Base-by-base conservation (phyloP, 345 rosid species). In the Populus tremula region DNA sequence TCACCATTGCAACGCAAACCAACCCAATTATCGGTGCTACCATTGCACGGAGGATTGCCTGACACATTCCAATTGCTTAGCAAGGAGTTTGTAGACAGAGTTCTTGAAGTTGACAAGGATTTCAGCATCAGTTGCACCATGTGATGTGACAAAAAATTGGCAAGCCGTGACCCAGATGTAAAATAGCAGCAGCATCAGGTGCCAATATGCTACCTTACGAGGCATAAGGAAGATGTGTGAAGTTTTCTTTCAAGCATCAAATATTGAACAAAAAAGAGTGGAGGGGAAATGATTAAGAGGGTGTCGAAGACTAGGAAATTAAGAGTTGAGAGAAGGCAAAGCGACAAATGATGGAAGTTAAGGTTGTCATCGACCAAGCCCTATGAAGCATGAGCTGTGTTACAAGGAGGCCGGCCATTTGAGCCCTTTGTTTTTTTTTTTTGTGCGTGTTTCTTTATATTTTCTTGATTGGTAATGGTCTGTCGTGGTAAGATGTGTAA, bases 61-160 rank as follows among this genome's bases (percentile, higher is more conserved):
- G 86, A 18, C 2, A 21, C 61, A n/a, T 68, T 43, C 97, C 98
- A 93, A 45, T 75, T 69, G 17, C 14, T 7, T 3, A 94, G 81
- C 0, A 45, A 69, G 5, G 79, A 47, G 53, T 69, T 39, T 49
- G 87, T 83, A 4, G 76, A 62, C 35, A 94, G 92, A 86, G 35
- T 77, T 81, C 88, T 80, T 91, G 87, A 94, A 91, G 67, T 74
- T 74, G 47, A 91, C 18, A 0, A 94, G 90, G 59, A 77, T 75
- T 11, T 82, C 81, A 5, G 87, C 86, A n/a, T 91, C 94, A 2
- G 77, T 77, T 65, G 36, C 69, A 18, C 59, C 59, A 6, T 53
- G 59, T 53, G 59, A 53, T 6, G 59, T 20, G 8, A 20, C 23
- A 53, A 20, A 20, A 6, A 53, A 20, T 6, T 53, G 59, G 59